Base-by-base conservation (phyloP, 2,329 filamentous ascomycete species). In the Macrophomina pseudophaseolina region DNA sequence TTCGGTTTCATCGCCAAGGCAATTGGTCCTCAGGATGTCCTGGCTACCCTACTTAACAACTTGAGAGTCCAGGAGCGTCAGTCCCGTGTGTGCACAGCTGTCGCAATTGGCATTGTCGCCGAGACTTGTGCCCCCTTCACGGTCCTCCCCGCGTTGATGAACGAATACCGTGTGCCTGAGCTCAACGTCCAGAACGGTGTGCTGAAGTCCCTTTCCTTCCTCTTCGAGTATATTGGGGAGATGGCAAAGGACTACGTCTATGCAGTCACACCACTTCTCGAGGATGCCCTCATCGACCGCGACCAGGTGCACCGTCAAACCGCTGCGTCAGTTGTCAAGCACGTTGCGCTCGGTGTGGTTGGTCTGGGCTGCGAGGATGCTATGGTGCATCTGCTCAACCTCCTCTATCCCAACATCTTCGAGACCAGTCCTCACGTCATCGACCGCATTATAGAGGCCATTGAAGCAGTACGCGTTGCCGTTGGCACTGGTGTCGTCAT, bases 181-280 rank as follows among this genome's bases (percentile, higher is more conserved):
- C 90, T 99, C 71, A 99, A 99, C 77, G 95, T 99, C 32, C 95
- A 99, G 78, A 99, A 99, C 73, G 95, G 95, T 81, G 95, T 99
- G 40, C 89, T 99, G 76, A 99, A 99, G 80, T 94, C 94, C 5
- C 86, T 99, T 64, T 96, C 92, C 6, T 99, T 99, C 86, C 85
- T 99, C 68, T 99, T 98, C 76, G 95, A 99, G 77, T 99, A 99
- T 81, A 99, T 99, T 78, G 95, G 95, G 70, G 95, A 99, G 80
- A 98, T 99, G 95, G 93, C 93, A 70, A 99, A 98, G 82, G 95
- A 99, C 80, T 99, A 99, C 78, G 95, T 99, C 76, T 99, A 99
- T 75, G 95, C 96, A 18, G 94, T 99, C 40, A 97, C 94, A 2
- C 95, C 95, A 6, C 84, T 99, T 9, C 89, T 99, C 1, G 95